These are phyloP conservation scores for Lactuca sativa DNA, from an alignment of 129 eudicot species.

Conservation along the genomic window DNA sequence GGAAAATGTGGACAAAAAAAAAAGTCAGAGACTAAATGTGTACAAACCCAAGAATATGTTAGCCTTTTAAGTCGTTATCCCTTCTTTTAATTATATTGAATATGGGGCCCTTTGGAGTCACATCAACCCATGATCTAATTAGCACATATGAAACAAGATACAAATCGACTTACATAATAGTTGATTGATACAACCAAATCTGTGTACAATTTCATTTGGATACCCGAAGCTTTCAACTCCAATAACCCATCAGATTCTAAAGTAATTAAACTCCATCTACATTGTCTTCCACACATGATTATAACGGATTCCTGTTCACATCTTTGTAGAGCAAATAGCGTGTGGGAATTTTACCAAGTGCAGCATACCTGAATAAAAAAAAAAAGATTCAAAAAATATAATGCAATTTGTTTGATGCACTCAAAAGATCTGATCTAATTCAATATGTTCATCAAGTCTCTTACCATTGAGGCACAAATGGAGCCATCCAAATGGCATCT, in stretches of 20 bases:
- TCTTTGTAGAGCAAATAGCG: conserved; percentile 94
- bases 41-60: too few relatives aligned
- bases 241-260: conserved; percentile 13
- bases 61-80: too few relatives aligned
- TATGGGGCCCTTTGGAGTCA: too few relatives aligned
- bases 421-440: conserved; percentile 3
- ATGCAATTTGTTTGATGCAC: conserved; percentile 2
- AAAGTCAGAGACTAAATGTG: too few relatives aligned
- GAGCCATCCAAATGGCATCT: conserved; percentile 98
- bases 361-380: conserved; percentile 85
- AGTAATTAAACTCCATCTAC: conserved; percentile 8
- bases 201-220: conserved; percentile 13
- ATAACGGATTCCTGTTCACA: conserved; percentile 84
- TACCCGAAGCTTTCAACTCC: conserved; percentile 17
- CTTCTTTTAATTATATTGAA: too few relatives aligned
- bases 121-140: too few relatives aligned
- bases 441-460: conserved; percentile 8
- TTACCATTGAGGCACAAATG: conserved; percentile 98
- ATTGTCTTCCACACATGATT: conserved; percentile 11
- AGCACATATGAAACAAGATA: too few relatives aligned
- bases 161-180: too few relatives aligned
- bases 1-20: too few relatives aligned
- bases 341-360: conserved; percentile 78
- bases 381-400: background rate
- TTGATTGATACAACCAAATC: background rate